Conservation (phyloP, 345 rosid genomes). For the Arabis alpina region DNA sequence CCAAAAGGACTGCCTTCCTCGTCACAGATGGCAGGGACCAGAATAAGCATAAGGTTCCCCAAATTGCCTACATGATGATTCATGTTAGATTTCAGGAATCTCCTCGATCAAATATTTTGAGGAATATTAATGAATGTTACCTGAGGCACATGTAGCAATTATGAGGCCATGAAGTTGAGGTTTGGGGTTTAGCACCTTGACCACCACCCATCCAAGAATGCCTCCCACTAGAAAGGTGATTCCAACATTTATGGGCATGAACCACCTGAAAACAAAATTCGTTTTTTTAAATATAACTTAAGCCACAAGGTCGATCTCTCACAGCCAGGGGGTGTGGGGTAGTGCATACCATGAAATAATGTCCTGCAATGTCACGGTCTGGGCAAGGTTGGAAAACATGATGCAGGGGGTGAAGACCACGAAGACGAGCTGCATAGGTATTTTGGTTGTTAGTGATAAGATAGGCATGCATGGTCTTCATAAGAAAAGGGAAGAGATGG, state of each 20-base stretch:
- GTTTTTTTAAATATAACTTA: background rate
- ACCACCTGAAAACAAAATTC: slow-evolving; percentile 69
- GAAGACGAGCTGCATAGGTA: slow-evolving; percentile 72
- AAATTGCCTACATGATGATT: slow-evolving; percentile 59
- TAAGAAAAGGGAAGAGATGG: background rate
- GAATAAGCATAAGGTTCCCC: slow-evolving; percentile 84
- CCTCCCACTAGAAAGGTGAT: slow-evolving; percentile 82
- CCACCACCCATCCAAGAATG: slow-evolving; percentile 82
- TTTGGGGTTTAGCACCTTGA: slow-evolving; percentile 72
- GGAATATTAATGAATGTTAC: slow-evolving; percentile 40
- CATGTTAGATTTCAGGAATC: slow-evolving; percentile 5
- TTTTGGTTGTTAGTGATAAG: background rate
- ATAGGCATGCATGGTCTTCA: background rate
- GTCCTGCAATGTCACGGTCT: slow-evolving; percentile 85
- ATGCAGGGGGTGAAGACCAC: slow-evolving; percentile 79
- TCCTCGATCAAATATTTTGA: background rate
- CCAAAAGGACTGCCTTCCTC: slow-evolving; percentile 87
- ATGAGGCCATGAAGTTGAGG: slow-evolving; percentile 85
- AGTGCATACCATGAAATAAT: slow-evolving; percentile 76
- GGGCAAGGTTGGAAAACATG: slow-evolving; percentile 81
- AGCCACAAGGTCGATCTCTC: slow-evolving; percentile 20
- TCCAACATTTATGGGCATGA: slow-evolving; percentile 92
- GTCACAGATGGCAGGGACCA: slow-evolving; percentile 84
- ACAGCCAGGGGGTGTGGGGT: background rate
- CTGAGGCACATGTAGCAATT: slow-evolving; percentile 83